Evolutionary conservation across 1,284 basidiomycete species (phyloP).

Genomic region (Gyrodon tennesseensis): DNA sequence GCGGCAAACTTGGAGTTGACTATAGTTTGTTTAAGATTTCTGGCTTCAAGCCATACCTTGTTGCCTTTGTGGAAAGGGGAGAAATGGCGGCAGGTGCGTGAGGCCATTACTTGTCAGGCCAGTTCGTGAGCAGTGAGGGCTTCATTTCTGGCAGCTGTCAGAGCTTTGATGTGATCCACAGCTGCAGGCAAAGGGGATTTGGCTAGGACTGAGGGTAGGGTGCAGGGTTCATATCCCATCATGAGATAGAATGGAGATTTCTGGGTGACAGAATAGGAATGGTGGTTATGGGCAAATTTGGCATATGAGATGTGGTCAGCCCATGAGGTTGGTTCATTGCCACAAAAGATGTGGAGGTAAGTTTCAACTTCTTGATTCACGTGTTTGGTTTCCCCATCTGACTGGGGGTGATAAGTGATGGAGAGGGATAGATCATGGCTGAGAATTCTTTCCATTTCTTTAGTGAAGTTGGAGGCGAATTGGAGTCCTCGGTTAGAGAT

Average conservation of each 20-base stretch:
- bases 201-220: not conserved
- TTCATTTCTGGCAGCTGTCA: not conserved
- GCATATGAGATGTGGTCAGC: too few relatives aligned
- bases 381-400: too few relatives aligned
- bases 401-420: too few relatives aligned
- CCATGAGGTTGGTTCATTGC: too few relatives aligned
- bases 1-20: not conserved
- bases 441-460: too few relatives aligned
- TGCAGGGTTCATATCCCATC: not conserved
- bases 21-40: not conserved
- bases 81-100: rapidly evolving
- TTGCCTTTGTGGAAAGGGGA: not conserved
- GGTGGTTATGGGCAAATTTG: not conserved
- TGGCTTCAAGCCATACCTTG: not conserved
- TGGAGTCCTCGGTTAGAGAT: too few relatives aligned
- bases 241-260: not conserved
- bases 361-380: too few relatives aligned
- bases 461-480: too few relatives aligned
- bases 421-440: too few relatives aligned
- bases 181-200: not conserved
- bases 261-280: not conserved
- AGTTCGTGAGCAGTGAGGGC: not conserved
- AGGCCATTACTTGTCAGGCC: not conserved
- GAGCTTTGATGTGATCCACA: not conserved
- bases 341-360: too few relatives aligned